phyloP scores from a whole-genome alignment of 352 stramenopile genomes.

The Phytopythium boreale region DNA sequence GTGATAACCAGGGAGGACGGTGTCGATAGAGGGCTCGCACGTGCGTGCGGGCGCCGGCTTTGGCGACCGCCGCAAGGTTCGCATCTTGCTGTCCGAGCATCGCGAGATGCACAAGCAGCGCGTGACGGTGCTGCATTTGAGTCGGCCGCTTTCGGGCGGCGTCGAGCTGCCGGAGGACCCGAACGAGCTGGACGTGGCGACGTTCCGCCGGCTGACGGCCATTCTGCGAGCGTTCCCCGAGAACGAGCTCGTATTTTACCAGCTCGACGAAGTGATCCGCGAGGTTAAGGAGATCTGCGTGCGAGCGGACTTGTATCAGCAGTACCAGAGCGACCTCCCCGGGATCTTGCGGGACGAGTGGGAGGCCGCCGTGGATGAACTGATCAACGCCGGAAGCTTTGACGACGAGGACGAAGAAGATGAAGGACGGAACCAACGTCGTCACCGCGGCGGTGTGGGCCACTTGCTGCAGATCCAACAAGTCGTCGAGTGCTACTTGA shows the following conservation, averaged over 20 bases:
- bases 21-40: constrained; percentile 53
- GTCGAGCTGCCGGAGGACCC: constrained; percentile 65
- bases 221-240: constrained; percentile 73
- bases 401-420: constrained; percentile 29
- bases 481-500: constrained; percentile 79
- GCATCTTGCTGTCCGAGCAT: constrained; percentile 70
- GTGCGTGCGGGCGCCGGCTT: constrained; percentile 53
- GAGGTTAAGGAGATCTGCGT: constrained; percentile 59
- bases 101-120: constrained; percentile 46
- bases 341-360: constrained; percentile 50
- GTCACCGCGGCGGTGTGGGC: constrained; percentile 15
- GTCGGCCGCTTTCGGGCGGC: constrained; percentile 60
- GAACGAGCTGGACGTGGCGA: constrained; percentile 71
- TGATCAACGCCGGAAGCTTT: constrained; percentile 45
- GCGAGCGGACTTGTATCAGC: constrained; percentile 39
- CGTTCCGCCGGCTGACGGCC: constrained; percentile 71
- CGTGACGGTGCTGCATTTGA: constrained; percentile 67
- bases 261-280: constrained; percentile 58
- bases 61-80: constrained; percentile 46
- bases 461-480: constrained; percentile 73
- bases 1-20: constrained; percentile 37
- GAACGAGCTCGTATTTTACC: constrained; percentile 69
- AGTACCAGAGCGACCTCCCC: constrained; percentile 44
- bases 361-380: constrained; percentile 50
- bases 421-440: neutral